Conservation (phyloP, 2,329 filamentous ascomycete species). For the Aspergillus piperis region DNA sequence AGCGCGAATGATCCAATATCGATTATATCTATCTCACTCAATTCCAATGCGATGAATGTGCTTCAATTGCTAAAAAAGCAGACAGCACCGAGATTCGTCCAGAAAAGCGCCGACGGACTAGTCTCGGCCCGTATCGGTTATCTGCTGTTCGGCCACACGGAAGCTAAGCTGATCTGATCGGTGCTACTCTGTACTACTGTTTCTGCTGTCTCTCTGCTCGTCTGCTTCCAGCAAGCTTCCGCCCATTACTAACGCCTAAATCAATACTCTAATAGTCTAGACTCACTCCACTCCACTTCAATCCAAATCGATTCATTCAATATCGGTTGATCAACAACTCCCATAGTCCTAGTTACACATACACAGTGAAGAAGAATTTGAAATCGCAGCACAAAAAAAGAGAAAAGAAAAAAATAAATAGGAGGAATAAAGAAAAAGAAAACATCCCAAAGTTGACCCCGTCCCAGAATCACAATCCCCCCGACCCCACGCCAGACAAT, state of each 20-base stretch:
- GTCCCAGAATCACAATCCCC: neutral
- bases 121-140: constrained; percentile 41
- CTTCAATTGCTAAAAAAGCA: too few species aligned
- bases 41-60: neutral
- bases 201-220: too few species aligned
- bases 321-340: constrained; percentile 3
- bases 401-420: neutral
- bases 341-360: constrained; percentile 5
- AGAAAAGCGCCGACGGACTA: constrained; percentile 20
- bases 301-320: neutral
- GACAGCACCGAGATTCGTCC: constrained; percentile 18
- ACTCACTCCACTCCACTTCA: neutral
- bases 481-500: neutral
- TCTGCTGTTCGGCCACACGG: constrained; percentile 36
- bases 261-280: too few species aligned
- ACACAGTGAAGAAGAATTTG: neutral
- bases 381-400: neutral
- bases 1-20: neutral
- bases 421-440: neutral
- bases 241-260: neutral
- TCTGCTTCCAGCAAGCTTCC: neutral
- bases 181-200: too few species aligned
- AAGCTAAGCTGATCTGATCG: constrained; percentile 7
- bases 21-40: neutral
- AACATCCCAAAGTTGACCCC: constrained; percentile 1